Base-by-base conservation (phyloP, 2,329 filamentous ascomycete genomes). In the Bipolaris gigantea region DNA sequence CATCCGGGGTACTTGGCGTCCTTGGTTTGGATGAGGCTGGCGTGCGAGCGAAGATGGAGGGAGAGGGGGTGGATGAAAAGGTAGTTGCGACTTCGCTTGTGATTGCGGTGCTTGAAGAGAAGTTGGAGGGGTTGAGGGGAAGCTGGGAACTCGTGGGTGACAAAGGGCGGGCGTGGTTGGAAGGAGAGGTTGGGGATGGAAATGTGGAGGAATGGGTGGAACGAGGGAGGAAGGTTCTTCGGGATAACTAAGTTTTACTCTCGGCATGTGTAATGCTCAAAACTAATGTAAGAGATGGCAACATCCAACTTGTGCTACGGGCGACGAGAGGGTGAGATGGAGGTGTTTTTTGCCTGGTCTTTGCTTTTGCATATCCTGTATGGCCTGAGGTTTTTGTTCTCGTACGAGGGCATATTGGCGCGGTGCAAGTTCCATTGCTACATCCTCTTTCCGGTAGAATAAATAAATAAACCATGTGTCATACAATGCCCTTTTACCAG, bases 91-190 rank as follows among this genome's bases (percentile, higher is more conserved):
- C 80, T 1, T 70, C 70, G 1, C 48, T 82, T 25, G 81, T 79
- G 1, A 50, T 86, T 7, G 74, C 70, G 1, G 83, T 75, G 54
- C 67, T 89, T 56, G 78, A 83, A 63, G 67, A 47, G 36, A 79
- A 75, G 50, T 61, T 83, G 53, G 60, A 33, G 0, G 71, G 58
- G 0, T 75, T 83, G 46, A 73, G 76, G 65, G 85, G 85, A 2
- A 77, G 79, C 6, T 89, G 86, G 86, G 85, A 86, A 57, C 76
- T 89, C 76, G 73, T 89, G 35, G 83, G 81, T 15, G 80, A 81
- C 9, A 88, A 88, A 76, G 85, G 83, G 0, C 76, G 73, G 63
- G 64, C 42, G 0, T 88, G 67, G 67, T 44, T 69, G 51, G 60
- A 53, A 41, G 57, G n/a, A 2, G 25, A 38, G 13, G n/a, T 50